Evolutionary conservation across 257 asterid species (phyloP), one percentile per base, ranked within the genome.

Genomic region (Ocimum tenuiflorum): DNA sequence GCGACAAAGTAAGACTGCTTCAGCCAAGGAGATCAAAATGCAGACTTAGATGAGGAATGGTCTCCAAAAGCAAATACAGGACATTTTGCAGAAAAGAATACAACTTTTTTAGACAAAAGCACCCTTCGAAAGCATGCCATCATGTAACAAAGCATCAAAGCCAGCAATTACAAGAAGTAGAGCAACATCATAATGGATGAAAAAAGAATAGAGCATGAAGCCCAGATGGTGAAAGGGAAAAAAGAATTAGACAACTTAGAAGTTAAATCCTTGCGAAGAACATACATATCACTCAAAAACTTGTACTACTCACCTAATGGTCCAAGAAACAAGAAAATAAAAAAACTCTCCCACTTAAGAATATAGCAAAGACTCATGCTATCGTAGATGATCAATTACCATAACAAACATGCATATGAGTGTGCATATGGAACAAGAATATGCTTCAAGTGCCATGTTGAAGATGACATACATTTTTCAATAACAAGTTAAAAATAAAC

Each of bases 1-100:
- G 96, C 97, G 67, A 88, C 72, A 58, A 77, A 73, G 79, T 83
- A 82, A 45, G 95, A 71, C 97, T 91, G 83, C 17, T 59, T 75
- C 65, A 39, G 19, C 50, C 54, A 69, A 22, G 48, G 43, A 60
- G 54, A 62, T 53, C 17, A 73, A 22, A 33, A 50, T 19, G 47
- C 71, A 75, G 52, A 49, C 41, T 49, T 19, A 60, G 57, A 48
- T 24, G 67, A 23, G 45, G 36, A 60, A 58, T 17, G 12, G 61
- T 27, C 51, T 65, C 23, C 24, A 33, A 8, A 63, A 18, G 14
- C 59, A 39, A 60, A 61, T 39, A 7, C 8, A 36, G 31, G 18
- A 45, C 29, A 23, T 27, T 67, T 17, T 13, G 60, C 6, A 31
- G 57, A 24, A 19, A 41, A 15, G 1, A 49, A 31, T 14, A 48